Conservation (phyloP, 345 rosid species). For the Pistacia atlantica region DNA sequence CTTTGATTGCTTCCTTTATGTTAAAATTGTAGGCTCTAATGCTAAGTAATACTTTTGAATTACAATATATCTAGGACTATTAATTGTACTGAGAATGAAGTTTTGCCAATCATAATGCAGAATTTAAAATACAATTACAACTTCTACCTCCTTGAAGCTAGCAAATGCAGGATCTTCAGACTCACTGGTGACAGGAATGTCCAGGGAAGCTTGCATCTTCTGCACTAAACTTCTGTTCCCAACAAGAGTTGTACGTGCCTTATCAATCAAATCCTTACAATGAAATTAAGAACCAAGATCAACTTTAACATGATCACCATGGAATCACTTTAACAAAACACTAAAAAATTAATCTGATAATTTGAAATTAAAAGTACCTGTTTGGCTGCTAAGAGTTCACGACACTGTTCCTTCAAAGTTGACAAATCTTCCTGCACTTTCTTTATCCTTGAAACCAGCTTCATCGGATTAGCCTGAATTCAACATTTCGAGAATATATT, state of each 20-base stretch:
- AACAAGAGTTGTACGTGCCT: conserved; percentile 69
- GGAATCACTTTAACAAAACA: too few relatives aligned
- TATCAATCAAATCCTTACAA: conserved; percentile 86
- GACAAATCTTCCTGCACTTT: conserved; percentile 75
- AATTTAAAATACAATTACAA: background rate
- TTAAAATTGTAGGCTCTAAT: background rate
- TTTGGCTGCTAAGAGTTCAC: conserved; percentile 78
- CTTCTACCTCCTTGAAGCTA: conserved; percentile 73
- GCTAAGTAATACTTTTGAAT: background rate
- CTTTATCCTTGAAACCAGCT: conserved; percentile 72
- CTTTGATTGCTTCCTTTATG: background rate
- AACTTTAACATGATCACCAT: background rate
- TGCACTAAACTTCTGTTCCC: conserved; percentile 66
- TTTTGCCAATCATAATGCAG: background rate
- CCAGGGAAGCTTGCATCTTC: conserved; percentile 64
- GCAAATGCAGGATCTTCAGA: conserved; percentile 65
- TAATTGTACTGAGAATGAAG: background rate
- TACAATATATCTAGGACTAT: background rate
- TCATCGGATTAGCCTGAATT: conserved; percentile 79
- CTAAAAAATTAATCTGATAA: too few relatives aligned
- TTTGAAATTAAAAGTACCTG: conserved; percentile 47
- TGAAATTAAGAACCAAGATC: conserved; percentile 1
- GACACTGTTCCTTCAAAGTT: conserved; percentile 69
- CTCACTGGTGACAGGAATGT: conserved; percentile 39
- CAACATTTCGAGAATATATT: background rate